Evolutionary conservation across 2,329 filamentous ascomycete genomes (phyloP), one percentile per base, ranked within the genome.

Genomic region (Pyrenochaeta sp.): DNA sequence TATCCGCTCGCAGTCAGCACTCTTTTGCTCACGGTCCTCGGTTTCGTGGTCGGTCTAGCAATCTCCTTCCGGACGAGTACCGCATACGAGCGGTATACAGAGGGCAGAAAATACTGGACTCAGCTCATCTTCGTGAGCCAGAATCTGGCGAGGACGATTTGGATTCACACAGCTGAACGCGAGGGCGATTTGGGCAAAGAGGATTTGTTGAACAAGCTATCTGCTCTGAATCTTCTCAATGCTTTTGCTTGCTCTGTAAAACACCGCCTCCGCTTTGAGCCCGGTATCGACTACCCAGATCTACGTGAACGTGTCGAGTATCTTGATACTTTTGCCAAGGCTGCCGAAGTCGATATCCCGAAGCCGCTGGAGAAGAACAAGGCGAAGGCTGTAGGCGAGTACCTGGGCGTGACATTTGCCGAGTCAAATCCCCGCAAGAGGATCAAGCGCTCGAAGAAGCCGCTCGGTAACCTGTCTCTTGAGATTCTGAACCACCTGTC

Each of bases 231-330:
- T 73, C 83, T 95, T 6, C 83, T 95, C 62, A 85, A 92, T 28
- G 90, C 91, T 2, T 95, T 91, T 68, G 85, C 91, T n/a, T 83
- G 91, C 19, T 80, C 92, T 1, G 82, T 96, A 58, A 94, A 94
- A 80, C 92, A 95, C 78, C 89, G 88, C 68, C 85, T 96, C 32
- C 90, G 92, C 32, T 94, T 94, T 74, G 91, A 96, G 74, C 91
- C 92, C 1, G 91, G 91, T 68, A 87, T 89, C 34, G 85, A 89
- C 52, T 94, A 95, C 74, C 85, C 89, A 1, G 92, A 95, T 69
- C 82, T 96, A 5, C 80, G 85, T 37, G 85, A 88, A 22, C 82
- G 93, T 13, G 84, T 93, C 30, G 84, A 85, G 15, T 89, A 93
- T 71, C 83, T 96, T 30, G 85, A 91, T 64, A 93, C 91, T 0